These are phyloP conservation scores for Plasmodium inui DNA, from an alignment of 169 alveolate genomes.

Conservation along the genomic window DNA sequence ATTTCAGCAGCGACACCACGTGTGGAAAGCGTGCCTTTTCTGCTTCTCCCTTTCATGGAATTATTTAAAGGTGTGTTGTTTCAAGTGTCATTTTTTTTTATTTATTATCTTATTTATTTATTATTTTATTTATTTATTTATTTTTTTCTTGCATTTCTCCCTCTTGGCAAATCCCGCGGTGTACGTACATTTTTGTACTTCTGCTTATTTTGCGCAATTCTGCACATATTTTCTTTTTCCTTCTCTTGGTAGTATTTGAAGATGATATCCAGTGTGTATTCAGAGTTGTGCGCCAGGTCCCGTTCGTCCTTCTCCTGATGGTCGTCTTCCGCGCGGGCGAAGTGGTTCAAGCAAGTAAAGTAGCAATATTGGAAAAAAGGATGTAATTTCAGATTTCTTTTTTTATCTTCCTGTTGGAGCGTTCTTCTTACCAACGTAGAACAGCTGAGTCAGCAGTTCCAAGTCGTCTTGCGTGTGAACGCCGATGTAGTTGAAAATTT, in stretches of 20 bases:
- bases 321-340: background rate
- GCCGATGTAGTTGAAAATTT: slow-evolving; percentile 41
- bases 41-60: background rate
- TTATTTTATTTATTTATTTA: background rate
- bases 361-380: background rate
- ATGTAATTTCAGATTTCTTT: background rate
- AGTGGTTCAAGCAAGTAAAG: background rate
- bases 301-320: slow-evolving; percentile 16
- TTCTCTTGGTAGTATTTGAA: slow-evolving; percentile 68
- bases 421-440: slow-evolving; percentile 31
- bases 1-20: background rate
- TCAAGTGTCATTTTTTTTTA: background rate
- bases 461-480: slow-evolving; percentile 49
- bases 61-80: background rate
- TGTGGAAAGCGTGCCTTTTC: background rate
- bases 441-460: slow-evolving; percentile 39
- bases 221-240: slow-evolving; percentile 58
- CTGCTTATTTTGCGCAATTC: slow-evolving; percentile 41
- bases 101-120: background rate
- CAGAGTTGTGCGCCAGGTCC: slow-evolving; percentile 2
- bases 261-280: slow-evolving; percentile 48
- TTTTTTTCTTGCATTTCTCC: background rate
- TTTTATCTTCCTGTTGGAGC: background rate
- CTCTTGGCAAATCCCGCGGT: background rate
- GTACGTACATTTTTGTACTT: slow-evolving; percentile 49